Conservation (phyloP, 1,139 yeast species). For the Taphrina wiesneri region DNA sequence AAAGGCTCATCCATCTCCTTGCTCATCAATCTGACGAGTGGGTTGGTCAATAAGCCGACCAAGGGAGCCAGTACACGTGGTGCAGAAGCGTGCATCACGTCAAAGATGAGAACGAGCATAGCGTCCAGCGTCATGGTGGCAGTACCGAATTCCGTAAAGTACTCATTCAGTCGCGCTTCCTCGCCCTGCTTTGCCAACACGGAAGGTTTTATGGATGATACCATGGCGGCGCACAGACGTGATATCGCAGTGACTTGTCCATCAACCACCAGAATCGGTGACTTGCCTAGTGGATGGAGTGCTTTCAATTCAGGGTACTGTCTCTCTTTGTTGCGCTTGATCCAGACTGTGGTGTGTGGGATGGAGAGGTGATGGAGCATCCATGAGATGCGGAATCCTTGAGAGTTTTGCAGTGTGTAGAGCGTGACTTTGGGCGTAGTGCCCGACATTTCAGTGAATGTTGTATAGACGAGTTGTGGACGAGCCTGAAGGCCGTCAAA, state of each 20-base stretch:
- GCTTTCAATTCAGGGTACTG: not conserved
- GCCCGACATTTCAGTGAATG: not conserved
- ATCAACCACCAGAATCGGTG: not conserved
- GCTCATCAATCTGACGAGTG: not conserved
- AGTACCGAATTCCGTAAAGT: not conserved
- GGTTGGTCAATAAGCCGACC: not conserved
- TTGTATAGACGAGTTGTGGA: no score
- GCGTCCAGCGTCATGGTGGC: not conserved
- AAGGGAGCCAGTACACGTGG: constrained; percentile 1
- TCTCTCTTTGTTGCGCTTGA: not conserved
- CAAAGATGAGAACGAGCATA: constrained; percentile 1
- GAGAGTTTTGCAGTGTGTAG: not conserved
- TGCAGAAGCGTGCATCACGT: not conserved
- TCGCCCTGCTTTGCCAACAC: not conserved
- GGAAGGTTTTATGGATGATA: not conserved
- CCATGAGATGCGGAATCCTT: constrained; percentile 5
- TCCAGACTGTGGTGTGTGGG: not conserved
- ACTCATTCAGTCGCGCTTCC: not conserved
- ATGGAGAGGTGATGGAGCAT: not conserved
- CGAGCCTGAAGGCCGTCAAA: no score
- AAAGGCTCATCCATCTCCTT: not conserved
- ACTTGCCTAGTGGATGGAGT: constrained; percentile 3
- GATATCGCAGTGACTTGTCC: not conserved
- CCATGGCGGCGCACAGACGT: not conserved
- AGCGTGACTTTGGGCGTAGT: not conserved